Conservation (phyloP, 768 basidiomycete species). For the Chlorophyllum brunneum region DNA sequence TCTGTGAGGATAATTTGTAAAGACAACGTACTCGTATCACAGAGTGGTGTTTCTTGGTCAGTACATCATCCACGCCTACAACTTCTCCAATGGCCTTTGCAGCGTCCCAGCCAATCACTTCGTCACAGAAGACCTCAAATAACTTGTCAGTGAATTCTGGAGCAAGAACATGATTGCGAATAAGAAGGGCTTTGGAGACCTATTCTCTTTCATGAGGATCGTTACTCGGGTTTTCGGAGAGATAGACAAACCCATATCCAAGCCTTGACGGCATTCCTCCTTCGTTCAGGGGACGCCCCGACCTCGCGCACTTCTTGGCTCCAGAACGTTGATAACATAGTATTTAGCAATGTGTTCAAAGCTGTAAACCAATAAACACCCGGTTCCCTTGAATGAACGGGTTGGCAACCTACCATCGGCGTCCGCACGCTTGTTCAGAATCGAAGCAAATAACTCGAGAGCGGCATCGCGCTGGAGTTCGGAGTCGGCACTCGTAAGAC, state of each 20-base stretch:
- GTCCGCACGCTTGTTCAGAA: constrained; percentile 72
- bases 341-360: constrained; percentile 38
- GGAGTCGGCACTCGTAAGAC: constrained; percentile 41
- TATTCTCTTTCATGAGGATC: constrained; percentile 23
- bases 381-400: not conserved
- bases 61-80: constrained; percentile 51
- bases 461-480: constrained; percentile 52
- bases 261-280: constrained; percentile 47
- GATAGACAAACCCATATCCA: constrained; percentile 62
- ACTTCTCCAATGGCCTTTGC: constrained; percentile 74
- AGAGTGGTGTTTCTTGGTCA: constrained; percentile 78
- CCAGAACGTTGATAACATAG: constrained; percentile 48
- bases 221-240: not conserved
- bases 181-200: constrained; percentile 77
- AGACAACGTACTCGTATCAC: constrained; percentile 60
- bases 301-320: constrained; percentile 36
- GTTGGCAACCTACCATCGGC: constrained; percentile 49
- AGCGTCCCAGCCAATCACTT: constrained; percentile 61
- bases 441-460: constrained; percentile 49
- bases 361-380: constrained; percentile 29
- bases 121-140: constrained; percentile 69
- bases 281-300: constrained; percentile 27
- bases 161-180: constrained; percentile 64
- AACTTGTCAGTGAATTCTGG: constrained; percentile 56
- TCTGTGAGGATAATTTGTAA: not conserved